Base-by-base conservation (phyloP, 805 yeast genomes). In the Zygosaccharomyces siamensis region DNA sequence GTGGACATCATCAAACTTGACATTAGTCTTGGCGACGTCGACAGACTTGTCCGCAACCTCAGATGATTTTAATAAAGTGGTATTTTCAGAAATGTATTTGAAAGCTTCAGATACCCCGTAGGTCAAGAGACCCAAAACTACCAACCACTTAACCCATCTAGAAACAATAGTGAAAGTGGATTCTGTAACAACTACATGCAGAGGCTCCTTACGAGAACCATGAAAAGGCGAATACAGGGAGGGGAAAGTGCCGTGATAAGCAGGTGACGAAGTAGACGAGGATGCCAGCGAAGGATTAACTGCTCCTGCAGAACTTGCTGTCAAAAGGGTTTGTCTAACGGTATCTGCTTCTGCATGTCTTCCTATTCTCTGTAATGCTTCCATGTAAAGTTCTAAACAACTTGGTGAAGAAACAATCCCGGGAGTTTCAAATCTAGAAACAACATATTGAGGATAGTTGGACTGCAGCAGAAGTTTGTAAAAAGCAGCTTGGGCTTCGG, bases 371-470 rank as follows among this genome's bases (percentile, higher is more conserved):
- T 79, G 80, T 58, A 93, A 72, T 2, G 98, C 98, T 53, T 85
- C 88, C 50, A 82, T 73, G 66, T 93, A 93, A 33, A 86, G 72
- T 53, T 76, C 77, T 46, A 89, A 81, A 71, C 97, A 86, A 54
- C 86, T 95, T 2, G 80, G 76, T 48, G 86, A 83, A 10, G 84
- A 72, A 7, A 96, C 93, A 47, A 93, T 87, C n/a, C 96, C 96
- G 0, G 93, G 86, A 7, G 95, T 86, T 66, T 95, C 98, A 65
- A 79, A 95, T 51, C 99, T 78, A 49, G 93, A 84, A n/a, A 92
- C 89, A 5, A 93, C 96, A 47, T 92, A 84, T 60, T 89, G 96
- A n/a, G 99, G 98, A 64, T 89, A 93, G 69, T 87, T 86, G 47
- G 92, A 78, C 49, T 79, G 79, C 54, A 93, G 67, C 42, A 93